Percentiles rank a stretch among this genome's conserved stretches.
Evolutionary conservation across 805 yeast species (phyloP).

Genomic region (Candida germanica): DNA sequence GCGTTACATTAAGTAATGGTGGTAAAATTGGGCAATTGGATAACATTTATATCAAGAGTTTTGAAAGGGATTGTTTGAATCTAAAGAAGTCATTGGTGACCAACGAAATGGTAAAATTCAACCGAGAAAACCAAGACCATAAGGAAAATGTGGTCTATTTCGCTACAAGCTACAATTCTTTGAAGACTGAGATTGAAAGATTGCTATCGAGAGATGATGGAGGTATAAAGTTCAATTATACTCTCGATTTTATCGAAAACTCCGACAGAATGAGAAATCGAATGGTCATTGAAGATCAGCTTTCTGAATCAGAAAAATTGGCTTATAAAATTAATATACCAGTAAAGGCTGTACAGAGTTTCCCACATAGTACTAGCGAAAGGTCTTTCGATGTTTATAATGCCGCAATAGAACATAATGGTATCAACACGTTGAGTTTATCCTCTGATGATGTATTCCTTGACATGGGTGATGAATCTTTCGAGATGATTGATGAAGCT

Average conservation of each 20-base stretch:
- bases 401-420: slow-evolving; percentile 17
- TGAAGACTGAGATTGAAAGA: slow-evolving; percentile 43
- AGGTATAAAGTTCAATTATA: slow-evolving; percentile 30
- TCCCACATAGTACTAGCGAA: slow-evolving; percentile 3
- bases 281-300: slow-evolving; percentile 51
- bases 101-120: slow-evolving; percentile 47
- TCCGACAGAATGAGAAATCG: slow-evolving; percentile 63
- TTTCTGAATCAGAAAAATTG: slow-evolving; percentile 42
- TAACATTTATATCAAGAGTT: slow-evolving; percentile 30
- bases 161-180: slow-evolving; percentile 44
- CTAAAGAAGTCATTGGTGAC: slow-evolving; percentile 33
- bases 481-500: slow-evolving; percentile 44
- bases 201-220: slow-evolving; percentile 20
- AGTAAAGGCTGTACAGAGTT: slow-evolving; percentile 12
- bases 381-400: slow-evolving; percentile 18
- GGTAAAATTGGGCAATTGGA: slow-evolving; percentile 32
- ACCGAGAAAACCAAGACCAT: slow-evolving; percentile 60
- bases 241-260: slow-evolving; percentile 68
- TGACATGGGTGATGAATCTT: slow-evolving; percentile 23
- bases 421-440: slow-evolving; percentile 26
- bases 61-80: slow-evolving; percentile 34
- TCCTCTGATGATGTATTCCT: slow-evolving; percentile 13
- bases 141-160: slow-evolving; percentile 56
- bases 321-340: slow-evolving; percentile 43
- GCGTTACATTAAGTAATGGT: slow-evolving; percentile 33